Evolutionary conservation across 2,329 filamentous ascomycete genomes (phyloP).

Genomic region (Talaromyces sp.): DNA sequence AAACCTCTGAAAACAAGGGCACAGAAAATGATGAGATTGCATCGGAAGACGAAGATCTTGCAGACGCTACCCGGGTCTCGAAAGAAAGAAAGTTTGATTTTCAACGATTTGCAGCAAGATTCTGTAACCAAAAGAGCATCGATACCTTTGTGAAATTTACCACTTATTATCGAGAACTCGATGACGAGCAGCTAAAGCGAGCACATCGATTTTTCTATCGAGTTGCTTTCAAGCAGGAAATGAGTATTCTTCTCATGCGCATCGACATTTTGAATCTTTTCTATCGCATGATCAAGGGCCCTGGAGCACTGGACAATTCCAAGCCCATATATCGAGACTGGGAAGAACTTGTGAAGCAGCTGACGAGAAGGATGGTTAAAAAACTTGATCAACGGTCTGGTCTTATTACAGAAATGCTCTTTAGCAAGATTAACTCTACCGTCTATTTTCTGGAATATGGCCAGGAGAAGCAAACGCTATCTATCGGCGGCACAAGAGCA

Average conservation of each 20-base stretch:
- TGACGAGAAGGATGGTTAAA: slow-evolving; percentile 73
- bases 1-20: slow-evolving; percentile 45
- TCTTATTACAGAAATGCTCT: slow-evolving; percentile 83
- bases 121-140: slow-evolving; percentile 76
- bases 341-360: slow-evolving; percentile 80
- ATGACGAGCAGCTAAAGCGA: slow-evolving; percentile 75
- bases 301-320: slow-evolving; percentile 64
- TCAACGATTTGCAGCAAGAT: slow-evolving; percentile 70
- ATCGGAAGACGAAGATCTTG: slow-evolving; percentile 70
- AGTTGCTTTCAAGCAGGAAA: slow-evolving; percentile 89
- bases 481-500: slow-evolving; percentile 58
- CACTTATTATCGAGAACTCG: slow-evolving; percentile 73
- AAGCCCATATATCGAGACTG: slow-evolving; percentile 74
- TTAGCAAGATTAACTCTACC: slow-evolving; percentile 81
- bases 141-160: slow-evolving; percentile 82
- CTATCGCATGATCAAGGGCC: slow-evolving; percentile 86
- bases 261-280: slow-evolving; percentile 86
- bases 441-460: slow-evolving; percentile 87
- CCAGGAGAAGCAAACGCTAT: slow-evolving; percentile 69
- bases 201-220: slow-evolving; percentile 92
- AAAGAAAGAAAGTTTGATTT: slow-evolving; percentile 95
- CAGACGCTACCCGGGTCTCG: slow-evolving; percentile 62
- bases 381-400: slow-evolving; percentile 82
- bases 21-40: slow-evolving; percentile 39
- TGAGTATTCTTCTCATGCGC: slow-evolving; percentile 80